Conservation (phyloP, 176 grass and related monocot genomes). For the Tillandsia fasciculata region DNA sequence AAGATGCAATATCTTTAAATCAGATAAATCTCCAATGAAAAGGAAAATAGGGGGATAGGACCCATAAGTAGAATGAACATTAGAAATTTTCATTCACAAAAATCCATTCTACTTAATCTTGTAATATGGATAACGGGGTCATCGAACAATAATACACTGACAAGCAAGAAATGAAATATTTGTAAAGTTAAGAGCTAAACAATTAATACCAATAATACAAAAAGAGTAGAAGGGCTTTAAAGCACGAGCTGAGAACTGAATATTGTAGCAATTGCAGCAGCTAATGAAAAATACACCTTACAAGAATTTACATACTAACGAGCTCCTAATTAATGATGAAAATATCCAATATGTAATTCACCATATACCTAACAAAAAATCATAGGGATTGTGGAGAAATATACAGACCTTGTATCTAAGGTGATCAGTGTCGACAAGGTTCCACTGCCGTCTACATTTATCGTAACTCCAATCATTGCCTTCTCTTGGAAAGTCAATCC, state of each 20-base stretch:
- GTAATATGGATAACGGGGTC: not conserved
- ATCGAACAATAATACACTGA: too few species aligned
- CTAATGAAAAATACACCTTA: too few species aligned
- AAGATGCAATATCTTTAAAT: not conserved
- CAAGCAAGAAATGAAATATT: too few species aligned
- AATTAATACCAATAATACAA: too few species aligned
- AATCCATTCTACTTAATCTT: not conserved
- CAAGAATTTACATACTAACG: too few species aligned
- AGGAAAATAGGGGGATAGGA: not conserved
- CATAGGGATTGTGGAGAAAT: not conserved
- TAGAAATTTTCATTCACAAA: not conserved
- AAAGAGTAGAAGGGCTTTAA: too few species aligned
- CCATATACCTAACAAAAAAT: not conserved
- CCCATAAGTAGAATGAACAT: not conserved
- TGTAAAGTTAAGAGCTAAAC: too few species aligned
- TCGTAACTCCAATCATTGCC: slow-evolving; percentile 92
- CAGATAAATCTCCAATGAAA: not conserved
- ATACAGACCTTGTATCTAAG: slow-evolving; percentile 87
- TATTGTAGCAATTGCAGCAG: too few species aligned
- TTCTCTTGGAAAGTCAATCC: slow-evolving; percentile 99
- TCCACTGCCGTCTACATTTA: slow-evolving; percentile 96
- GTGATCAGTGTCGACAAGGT: slow-evolving; percentile 80
- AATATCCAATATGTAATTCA: not conserved
- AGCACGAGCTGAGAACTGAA: too few species aligned
- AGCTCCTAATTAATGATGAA: too few species aligned